These are phyloP conservation scores for Arabis alpina DNA, from an alignment of 345 rosid genomes.

Conservation along the genomic window DNA sequence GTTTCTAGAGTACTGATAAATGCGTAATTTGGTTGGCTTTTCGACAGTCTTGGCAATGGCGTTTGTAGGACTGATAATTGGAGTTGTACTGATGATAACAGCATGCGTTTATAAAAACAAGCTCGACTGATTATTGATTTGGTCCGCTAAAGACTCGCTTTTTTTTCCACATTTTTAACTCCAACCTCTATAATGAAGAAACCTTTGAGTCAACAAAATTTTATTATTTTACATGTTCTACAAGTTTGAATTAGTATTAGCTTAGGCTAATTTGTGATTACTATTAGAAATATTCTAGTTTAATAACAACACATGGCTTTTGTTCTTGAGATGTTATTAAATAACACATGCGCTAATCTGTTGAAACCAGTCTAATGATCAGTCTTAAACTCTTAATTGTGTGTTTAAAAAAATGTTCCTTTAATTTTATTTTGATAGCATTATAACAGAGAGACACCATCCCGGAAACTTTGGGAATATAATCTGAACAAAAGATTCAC, in stretches of 20 bases:
- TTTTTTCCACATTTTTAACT: not conserved
- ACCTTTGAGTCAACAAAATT: not conserved
- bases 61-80: constrained; percentile 35
- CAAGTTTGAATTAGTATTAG: not conserved
- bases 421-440: too few relatives aligned
- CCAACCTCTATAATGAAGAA: not conserved
- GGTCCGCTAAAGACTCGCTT: constrained; percentile 7
- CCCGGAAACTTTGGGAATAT: too few relatives aligned
- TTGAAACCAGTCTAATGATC: too few relatives aligned
- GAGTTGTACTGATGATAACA: constrained; percentile 31
- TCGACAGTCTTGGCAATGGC: constrained; percentile 34
- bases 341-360: too few relatives aligned
- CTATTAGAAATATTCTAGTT: not conserved
- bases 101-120: constrained; percentile 38
- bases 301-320: not conserved
- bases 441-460: too few relatives aligned
- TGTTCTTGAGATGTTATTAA: not conserved
- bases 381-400: too few relatives aligned
- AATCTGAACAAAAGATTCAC: too few relatives aligned
- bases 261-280: constrained; percentile 2
- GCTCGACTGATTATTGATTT: constrained; percentile 32
- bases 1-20: constrained; percentile 14
- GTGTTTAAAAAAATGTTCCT: too few relatives aligned
- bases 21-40: constrained; percentile 7
- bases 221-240: not conserved